phyloP scores from a whole-genome alignment of 441 rosid genomes.

The Corymbia calophylla region DNA sequence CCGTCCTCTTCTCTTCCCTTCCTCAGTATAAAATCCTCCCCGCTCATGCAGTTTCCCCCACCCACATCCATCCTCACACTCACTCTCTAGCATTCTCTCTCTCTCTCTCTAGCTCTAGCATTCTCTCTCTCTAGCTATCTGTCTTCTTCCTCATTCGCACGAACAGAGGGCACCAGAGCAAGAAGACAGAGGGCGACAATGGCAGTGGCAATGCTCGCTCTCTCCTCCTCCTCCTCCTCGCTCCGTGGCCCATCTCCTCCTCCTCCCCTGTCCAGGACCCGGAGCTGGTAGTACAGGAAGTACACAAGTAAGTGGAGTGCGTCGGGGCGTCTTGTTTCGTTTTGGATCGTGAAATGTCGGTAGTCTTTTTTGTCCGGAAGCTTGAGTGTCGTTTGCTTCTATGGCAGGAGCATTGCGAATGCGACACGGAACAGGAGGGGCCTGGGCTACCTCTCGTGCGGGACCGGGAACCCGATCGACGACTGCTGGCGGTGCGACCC shows the following conservation, averaged over 20 bases:
- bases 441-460: conserved; percentile 69
- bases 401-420: conserved; percentile 43
- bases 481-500: conserved; percentile 97
- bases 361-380: no score
- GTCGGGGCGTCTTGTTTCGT: not conserved
- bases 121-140: not conserved
- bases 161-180: not conserved
- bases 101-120: no score
- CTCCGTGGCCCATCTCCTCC: not conserved
- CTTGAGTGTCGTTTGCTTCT: no score
- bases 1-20: no score
- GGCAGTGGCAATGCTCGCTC: not conserved
- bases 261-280: conserved; percentile 11
- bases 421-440: conserved; percentile 62
- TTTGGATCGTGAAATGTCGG: not conserved
- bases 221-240: not conserved
- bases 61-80: not conserved
- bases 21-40: not conserved
- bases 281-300: not conserved
- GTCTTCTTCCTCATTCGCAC: not conserved
- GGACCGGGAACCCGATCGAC: conserved; percentile 83
- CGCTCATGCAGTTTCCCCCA: no score
- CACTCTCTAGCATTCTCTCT: no score
- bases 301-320: not conserved
- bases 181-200: not conserved